Evolutionary conservation across 2,329 filamentous ascomycete genomes (phyloP).

Genomic region (Lizonia empirigonia): DNA sequence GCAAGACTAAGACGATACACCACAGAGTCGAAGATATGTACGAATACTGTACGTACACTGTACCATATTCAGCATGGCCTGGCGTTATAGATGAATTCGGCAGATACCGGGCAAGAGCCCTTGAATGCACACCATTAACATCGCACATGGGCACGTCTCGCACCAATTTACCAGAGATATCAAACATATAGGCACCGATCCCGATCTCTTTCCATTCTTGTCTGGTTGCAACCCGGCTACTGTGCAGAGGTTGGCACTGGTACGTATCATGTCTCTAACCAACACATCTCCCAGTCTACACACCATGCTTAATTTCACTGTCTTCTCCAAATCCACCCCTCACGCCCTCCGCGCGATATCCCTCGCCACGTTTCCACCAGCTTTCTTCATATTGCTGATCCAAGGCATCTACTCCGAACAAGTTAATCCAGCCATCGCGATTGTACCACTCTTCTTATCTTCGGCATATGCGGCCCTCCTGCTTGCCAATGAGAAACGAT

Average conservation of each 20-base stretch:
- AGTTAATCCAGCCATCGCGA: constrained; percentile 38
- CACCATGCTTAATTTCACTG: constrained; percentile 29
- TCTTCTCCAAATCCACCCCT: constrained; percentile 29
- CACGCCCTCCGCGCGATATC: constrained; percentile 35
- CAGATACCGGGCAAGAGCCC: constrained; percentile 12
- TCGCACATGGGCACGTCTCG: not conserved
- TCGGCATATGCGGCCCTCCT: constrained; percentile 27
- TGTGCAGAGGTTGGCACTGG: constrained; percentile 1
- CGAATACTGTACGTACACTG: constrained; percentile 26
- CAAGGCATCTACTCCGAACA: constrained; percentile 25
- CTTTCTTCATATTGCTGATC: constrained; percentile 37
- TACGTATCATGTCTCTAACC: not conserved
- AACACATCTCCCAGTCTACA: no score
- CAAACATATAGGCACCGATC: no score
- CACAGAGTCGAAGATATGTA: constrained; percentile 4
- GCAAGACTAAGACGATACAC: constrained; percentile 3
- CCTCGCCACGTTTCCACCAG: constrained; percentile 30
- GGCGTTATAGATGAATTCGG: constrained; percentile 31
- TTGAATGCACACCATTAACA: constrained; percentile 1
- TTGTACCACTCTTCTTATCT: constrained; percentile 39
- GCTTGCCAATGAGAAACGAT: constrained; percentile 33
- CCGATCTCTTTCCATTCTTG: not conserved
- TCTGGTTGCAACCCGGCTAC: not conserved
- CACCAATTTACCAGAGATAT: no score
- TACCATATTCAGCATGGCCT: constrained; percentile 37